Conservation (phyloP, 1,284 basidiomycete species). For the Erythrobasidium hasegawianum region DNA sequence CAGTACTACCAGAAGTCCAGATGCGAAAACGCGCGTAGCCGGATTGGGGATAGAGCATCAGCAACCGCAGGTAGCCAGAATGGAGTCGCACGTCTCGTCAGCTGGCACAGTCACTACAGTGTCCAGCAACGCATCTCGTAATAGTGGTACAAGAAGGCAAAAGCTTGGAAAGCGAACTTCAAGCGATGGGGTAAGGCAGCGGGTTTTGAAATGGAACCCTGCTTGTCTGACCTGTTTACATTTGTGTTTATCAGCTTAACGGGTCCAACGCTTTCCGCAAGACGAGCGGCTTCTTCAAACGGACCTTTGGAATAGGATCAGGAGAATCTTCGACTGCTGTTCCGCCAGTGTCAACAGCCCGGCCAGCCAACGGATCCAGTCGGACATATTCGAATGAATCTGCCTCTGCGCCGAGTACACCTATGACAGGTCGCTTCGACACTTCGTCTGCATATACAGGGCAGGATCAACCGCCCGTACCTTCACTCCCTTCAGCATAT, state of each 20-base stretch:
- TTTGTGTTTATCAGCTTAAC: constrained; percentile 5
- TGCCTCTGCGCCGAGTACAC: constrained; percentile 19
- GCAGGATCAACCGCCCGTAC: constrained; percentile 35
- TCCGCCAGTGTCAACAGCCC: not conserved
- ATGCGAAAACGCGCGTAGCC: not conserved
- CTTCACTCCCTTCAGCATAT: constrained; percentile 37
- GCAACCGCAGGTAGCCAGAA: not conserved
- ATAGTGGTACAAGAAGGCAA: not conserved
- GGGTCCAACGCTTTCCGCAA: constrained; percentile 42
- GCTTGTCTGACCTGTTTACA: not conserved
- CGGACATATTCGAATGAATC: not conserved
- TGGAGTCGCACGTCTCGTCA: not conserved
- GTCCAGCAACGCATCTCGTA: not conserved
- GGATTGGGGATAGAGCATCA: not conserved
- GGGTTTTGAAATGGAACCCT: not conserved
- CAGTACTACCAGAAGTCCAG: no score
- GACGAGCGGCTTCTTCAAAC: constrained; percentile 44
- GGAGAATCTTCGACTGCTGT: no score
- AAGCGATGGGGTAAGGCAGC: constrained; percentile 5
- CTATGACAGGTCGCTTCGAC: constrained; percentile 10
- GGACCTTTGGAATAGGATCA: constrained; percentile 28
- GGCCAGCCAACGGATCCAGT: not conserved
- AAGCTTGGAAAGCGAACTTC: constrained; percentile 12
- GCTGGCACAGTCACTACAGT: not conserved
- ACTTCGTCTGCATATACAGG: not conserved